Evolutionary conservation across 1,284 basidiomycete genomes (phyloP).

Genomic region (Ganoderma lucidum): DNA sequence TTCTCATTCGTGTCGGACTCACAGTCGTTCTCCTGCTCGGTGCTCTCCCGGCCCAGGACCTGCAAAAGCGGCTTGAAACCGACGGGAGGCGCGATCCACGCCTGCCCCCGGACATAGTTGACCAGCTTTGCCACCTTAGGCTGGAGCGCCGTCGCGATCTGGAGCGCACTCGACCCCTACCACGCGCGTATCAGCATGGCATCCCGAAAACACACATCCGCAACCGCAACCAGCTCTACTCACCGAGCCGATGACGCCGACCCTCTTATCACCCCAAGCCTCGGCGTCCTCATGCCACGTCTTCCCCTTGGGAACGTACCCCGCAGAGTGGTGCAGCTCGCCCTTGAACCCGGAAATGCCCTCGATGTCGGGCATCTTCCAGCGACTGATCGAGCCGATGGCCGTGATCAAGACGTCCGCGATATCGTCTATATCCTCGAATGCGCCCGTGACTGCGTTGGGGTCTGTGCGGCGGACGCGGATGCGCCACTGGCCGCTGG

Average conservation of each 20-base stretch:
- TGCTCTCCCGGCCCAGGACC: conserved; percentile 44
- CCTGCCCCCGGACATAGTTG: conserved; percentile 69
- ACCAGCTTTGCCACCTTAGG: conserved; percentile 56
- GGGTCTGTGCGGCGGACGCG: conserved; percentile 44
- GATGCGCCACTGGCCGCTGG: conserved; percentile 60
- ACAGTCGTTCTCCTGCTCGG: conserved; percentile 48
- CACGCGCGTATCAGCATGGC: too few relatives aligned
- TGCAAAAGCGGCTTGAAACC: conserved; percentile 46
- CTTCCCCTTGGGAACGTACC: conserved; percentile 57
- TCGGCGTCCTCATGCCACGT: conserved; percentile 56
- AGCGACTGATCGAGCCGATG: conserved; percentile 57
- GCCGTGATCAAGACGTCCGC: conserved; percentile 61
- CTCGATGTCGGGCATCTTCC: conserved; percentile 66
- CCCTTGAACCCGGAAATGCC: conserved; percentile 61
- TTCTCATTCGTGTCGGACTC: conserved; percentile 28
- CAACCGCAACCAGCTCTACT: conserved; percentile 28
- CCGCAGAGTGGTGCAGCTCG: conserved; percentile 60
- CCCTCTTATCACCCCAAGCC: conserved; percentile 59
- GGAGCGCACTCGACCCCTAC: conserved; percentile 71
- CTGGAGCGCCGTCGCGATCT: conserved; percentile 66
- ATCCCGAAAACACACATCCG: background rate
- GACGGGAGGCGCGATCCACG: conserved; percentile 65
- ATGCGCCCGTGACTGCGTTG: conserved; percentile 32
- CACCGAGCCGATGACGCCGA: conserved; percentile 70
- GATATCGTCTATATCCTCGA: conserved; percentile 48